Base-by-base conservation (phyloP, 768 basidiomycete genomes). In the Fomitopsis pulvina region DNA sequence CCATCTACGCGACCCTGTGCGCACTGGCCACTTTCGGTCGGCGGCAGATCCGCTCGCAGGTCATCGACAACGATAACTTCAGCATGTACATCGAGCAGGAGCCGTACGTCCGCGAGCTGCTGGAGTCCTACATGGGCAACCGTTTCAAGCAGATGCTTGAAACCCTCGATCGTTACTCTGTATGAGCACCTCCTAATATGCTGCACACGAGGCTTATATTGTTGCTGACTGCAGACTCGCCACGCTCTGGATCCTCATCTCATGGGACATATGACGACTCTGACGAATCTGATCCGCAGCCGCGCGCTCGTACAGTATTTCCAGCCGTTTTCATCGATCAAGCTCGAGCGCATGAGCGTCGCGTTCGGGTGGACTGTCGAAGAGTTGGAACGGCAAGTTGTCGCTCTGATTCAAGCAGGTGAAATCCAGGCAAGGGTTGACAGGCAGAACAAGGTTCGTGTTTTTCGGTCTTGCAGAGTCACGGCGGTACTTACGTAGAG, bases 281-380 rank as follows among this genome's bases (percentile, higher is more conserved):
- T 98, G 42, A 78, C 79, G 30, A 75, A 73, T 58, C 72, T 80
- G 26, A 86, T 97, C 66, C 81, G 80, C 34, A 81, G 85, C 56
- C 82, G 81, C 52, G 85, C 91, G 0, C 74, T 97, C 43, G 72
- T 80, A n/a, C 78, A 92, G 42, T 97, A 94, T 68, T 92, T 96
- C 73, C 79, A 83, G 57, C 94, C 94, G 0, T 98, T 93, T 66
- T 76, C 86, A 24, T 81, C 87, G 8, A 90, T 96, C 63, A 76
- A 81, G 38, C 64, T 97, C 25, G 82, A 85, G 38, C 78, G 85
- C 29, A 94, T 96, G 90, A 83, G 86, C 30, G 64, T 68, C 2
- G 91, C 92, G 9, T 95, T 97, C 60, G 93, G 92, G 2, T 85
- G 87, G 81, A 72, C 74, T 0, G 68, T 87, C 6, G 79, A 80